A percentile compares a stretch with the other conserved stretches of the same genome.
phyloP scores from a whole-genome alignment of 306 rosid species.

The Abrus precatorius region DNA sequence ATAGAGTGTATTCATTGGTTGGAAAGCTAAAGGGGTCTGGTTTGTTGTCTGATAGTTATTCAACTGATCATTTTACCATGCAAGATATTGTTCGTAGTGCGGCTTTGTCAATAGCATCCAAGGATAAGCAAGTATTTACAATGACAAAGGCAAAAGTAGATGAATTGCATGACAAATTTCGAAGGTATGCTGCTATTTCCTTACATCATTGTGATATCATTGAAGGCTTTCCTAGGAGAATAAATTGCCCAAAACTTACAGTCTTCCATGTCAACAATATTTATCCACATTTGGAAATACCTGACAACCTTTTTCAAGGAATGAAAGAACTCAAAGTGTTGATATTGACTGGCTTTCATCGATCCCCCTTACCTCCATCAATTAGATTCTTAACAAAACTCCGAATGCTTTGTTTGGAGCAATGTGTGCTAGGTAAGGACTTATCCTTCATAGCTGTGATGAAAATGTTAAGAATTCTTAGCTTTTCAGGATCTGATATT shows the following conservation, averaged over 20 bases:
- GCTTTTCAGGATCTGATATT: conserved; percentile 47
- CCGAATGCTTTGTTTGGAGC: conserved; percentile 50
- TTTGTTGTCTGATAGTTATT: conserved; percentile 33
- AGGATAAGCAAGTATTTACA: not conserved
- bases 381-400: conserved; percentile 32
- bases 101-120: conserved; percentile 33
- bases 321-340: conserved; percentile 44
- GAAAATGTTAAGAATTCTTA: conserved; percentile 55
- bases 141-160: not conserved
- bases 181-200: conserved; percentile 38
- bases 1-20: not conserved
- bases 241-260: not conserved
- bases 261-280: conserved; percentile 24
- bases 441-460: conserved; percentile 50
- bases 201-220: conserved; percentile 21
- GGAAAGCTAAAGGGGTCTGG: conserved; percentile 12
- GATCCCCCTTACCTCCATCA: not conserved
- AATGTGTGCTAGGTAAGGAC: conserved; percentile 26
- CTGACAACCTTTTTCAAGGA: conserved; percentile 12
- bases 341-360: conserved; percentile 17
- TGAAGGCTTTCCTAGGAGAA: not conserved
- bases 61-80: conserved; percentile 42
- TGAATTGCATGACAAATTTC: conserved; percentile 45
- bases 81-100: conserved; percentile 18
- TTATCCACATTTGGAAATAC: conserved; percentile 18